Evolutionary conservation across 148 eudicot species (phyloP), one percentile per base, ranked within the genome.

Genomic region (Amaranthus cruentus): DNA sequence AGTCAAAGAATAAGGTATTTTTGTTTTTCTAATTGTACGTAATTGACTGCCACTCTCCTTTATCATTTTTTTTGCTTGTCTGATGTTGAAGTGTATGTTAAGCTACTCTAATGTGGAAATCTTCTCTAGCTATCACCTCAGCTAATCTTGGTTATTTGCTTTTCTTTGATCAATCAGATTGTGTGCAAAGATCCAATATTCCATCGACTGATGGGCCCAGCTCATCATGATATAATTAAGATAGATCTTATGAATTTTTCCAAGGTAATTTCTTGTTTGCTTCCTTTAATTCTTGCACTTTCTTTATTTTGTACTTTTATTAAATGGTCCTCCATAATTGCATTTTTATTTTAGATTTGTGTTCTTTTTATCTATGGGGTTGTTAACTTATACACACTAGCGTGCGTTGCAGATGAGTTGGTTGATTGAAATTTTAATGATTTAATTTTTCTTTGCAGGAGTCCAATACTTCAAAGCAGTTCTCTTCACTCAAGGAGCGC

Each of bases 121-220:
- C 2, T 28, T 28, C 38, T 28, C 38, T 28, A 28, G 38, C 1
- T 28, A 28, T 28, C 38, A 28, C 38, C n/a, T 71, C 21, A 66
- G 58, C 70, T 68, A 70, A 21, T 61, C 70, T 69, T 54, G 59
- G 55, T 72, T 55, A 42, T 4, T 50, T 55, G 53, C 18, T 60
- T 43, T 77, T 53, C 43, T 38, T n/a, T 68, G 67, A 46, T 70
- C 69, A 77, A 47, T 54, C 65, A 90, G 96, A 86, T 70, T 72
- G 73, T 71, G 48, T 82, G 84, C 56, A 64, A 50, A 75, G 89
- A 82, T 74, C 79, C 96, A 71, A 68, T 81, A 63, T 86, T 75
- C 73, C 99, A 95, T 77, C 90, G 92, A 69, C 58, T 90, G 77
- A 90, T 83, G 94, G 96, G 99, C 68, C 90, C 91, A 51, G 47